These are phyloP conservation scores for Encephalitozoon intestinalis DNA, from an alignment of 371 early-diverging fungal species.

Conservation along the genomic window DNA sequence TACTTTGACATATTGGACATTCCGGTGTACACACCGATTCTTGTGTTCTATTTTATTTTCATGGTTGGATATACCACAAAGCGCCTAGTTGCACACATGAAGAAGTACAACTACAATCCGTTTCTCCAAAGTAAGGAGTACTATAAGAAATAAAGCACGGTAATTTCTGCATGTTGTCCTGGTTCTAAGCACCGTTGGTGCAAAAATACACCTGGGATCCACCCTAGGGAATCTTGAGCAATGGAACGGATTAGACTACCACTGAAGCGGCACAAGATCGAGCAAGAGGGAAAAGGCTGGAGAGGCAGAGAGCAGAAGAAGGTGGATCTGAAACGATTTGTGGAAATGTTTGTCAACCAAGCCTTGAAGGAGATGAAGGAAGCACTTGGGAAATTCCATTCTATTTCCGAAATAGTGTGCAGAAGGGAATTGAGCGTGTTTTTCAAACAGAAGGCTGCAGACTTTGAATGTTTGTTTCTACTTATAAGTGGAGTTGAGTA, in stretches of 20 bases:
- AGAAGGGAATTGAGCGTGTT: slow-evolving; percentile 16
- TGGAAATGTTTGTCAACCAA: slow-evolving; percentile 2
- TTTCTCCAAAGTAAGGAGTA: slow-evolving; percentile 84
- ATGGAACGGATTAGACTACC: slow-evolving; percentile 5
- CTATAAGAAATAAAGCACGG: slow-evolving; percentile 57
- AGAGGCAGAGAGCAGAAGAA: neutral
- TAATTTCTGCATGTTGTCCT: neutral
- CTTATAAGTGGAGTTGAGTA: neutral
- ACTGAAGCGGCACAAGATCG: neutral
- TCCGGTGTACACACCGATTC: slow-evolving; percentile 80
- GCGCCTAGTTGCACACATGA: slow-evolving; percentile 88
- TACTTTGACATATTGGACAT: slow-evolving; percentile 71
- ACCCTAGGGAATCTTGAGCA: neutral
- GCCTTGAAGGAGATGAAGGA: slow-evolving; percentile 19
- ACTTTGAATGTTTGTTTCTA: slow-evolving; percentile 16
- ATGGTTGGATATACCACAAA: slow-evolving; percentile 83
- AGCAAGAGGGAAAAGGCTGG: neutral
- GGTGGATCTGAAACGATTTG: slow-evolving; percentile 11
- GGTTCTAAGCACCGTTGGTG: neutral
- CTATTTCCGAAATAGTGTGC: slow-evolving; percentile 8
- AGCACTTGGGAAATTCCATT: neutral
- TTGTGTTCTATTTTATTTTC: slow-evolving; percentile 77
- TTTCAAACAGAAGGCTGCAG: slow-evolving; percentile 25
- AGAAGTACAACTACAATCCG: slow-evolving; percentile 90
- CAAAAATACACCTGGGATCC: neutral